Conservation (phyloP, 345 rosid genomes). For the Eucalyptus polyanthemos region DNA sequence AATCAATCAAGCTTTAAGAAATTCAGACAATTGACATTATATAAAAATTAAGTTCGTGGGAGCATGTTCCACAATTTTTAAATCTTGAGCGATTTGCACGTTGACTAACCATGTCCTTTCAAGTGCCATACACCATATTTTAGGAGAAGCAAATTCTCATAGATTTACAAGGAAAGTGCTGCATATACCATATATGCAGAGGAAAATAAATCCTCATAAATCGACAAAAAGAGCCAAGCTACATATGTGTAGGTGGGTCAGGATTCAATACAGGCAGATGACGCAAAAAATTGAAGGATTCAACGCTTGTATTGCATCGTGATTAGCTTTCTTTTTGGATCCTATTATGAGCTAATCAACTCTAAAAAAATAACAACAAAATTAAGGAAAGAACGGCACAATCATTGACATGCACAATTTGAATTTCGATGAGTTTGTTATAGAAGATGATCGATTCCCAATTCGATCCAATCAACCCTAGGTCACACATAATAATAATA, state of each 20-base stretch:
- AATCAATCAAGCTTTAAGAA: background rate
- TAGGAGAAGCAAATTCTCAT: background rate
- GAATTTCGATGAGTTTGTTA: background rate
- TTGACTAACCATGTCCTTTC: background rate
- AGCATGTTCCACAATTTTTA: background rate
- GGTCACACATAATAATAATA: no score
- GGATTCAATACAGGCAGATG: background rate
- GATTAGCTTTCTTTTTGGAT: background rate
- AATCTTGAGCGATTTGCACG: background rate
- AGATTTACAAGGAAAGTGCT: background rate
- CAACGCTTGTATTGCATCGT: background rate
- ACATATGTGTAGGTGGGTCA: background rate
- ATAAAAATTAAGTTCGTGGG: background rate
- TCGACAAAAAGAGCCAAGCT: background rate
- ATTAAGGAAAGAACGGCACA: background rate
- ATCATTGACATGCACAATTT: background rate
- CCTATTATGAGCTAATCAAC: background rate
- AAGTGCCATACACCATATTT: background rate
- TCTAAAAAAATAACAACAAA: background rate
- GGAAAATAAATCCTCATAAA: background rate
- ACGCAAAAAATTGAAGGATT: background rate
- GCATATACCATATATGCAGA: background rate
- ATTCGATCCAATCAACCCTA: accelerated
- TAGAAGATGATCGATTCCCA: accelerated
- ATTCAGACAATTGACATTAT: background rate